Base-by-base conservation (phyloP, 2,329 filamentous ascomycete genomes). In the Aspergillus carbonarius region DNA sequence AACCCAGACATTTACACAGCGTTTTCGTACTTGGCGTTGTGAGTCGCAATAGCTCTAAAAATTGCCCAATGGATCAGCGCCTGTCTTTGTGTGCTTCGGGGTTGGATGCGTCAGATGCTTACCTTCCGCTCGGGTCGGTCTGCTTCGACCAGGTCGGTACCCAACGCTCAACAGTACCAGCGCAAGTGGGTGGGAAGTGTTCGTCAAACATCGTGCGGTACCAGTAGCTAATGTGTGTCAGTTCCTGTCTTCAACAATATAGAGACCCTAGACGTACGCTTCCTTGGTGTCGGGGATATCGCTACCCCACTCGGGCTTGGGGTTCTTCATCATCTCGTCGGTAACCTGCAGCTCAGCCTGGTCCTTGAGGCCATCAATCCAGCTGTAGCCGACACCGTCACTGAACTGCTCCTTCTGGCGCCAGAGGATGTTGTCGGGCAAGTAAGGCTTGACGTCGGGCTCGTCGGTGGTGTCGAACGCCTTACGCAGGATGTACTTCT, bases 391-490 rank as follows among this genome's bases (percentile, higher is more conserved):
- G 58, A 99, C 95, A 74, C 95, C 96, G 71, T 99, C 96, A 59
- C 90, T 96, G 83, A 99, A 99, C 81, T 99, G 95, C 82, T 99
- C 95, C 87, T 99, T 99, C 80, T 99, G 96, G 74, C 96, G 86
- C 90, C 92, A 99, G 57, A 99, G 87, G 68, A 99, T 99, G 75
- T 93, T 87, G 17, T 96, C 88, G 7, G 96, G 95, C n/a, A 99
- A 86, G 81, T 98, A 99, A 9, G 95, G 88, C 67, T 90, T 79
- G 50, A 83, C 85, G 49, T 83, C 87, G 15, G 93, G 92, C 78
- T 96, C 90, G 72, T 93, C 92, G 49, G 85, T 86, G 30, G 92
- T 96, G 79, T 99, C 95, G 74, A 99, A 99, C 2, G 95, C 96
- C 80, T 97, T 97, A 73, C 95, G 91, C 66, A 99, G 83, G 66